Conservation (phyloP, 768 basidiomycete genomes). For the Tricholomella constricta region DNA sequence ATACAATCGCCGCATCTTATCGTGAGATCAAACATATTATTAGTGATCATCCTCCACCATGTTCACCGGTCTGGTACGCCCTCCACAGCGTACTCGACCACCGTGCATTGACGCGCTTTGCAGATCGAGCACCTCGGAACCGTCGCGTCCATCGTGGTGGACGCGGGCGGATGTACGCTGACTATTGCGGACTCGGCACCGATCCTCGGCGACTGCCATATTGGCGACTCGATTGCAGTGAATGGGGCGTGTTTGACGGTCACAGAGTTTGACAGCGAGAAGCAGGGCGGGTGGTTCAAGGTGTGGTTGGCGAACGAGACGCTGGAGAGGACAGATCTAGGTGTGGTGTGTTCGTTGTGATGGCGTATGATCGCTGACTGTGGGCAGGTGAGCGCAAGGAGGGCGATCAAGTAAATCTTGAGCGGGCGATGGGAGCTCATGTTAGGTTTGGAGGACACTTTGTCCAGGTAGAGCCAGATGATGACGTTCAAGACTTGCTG, state of each 20-base stretch:
- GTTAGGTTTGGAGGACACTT: conserved; percentile 95
- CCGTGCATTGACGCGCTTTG: conserved; percentile 4
- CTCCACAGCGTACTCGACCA: neutral
- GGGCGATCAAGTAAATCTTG: conserved; percentile 86
- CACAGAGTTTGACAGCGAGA: conserved; percentile 69
- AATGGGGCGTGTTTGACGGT: conserved; percentile 92
- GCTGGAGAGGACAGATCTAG: conserved; percentile 85
- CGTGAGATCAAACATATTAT: no score
- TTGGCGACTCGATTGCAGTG: conserved; percentile 94
- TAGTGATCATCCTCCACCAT: conserved; percentile 40
- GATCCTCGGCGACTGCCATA: conserved; percentile 85
- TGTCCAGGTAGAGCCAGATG: conserved; percentile 72
- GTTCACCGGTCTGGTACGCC: conserved; percentile 80
- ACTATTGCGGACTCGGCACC: conserved; percentile 69
- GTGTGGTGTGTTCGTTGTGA: conserved; percentile 40
- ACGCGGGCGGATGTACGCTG: conserved; percentile 79
- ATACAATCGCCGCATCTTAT: no score
- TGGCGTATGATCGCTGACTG: conserved; percentile 1
- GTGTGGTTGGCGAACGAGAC: conserved; percentile 98
- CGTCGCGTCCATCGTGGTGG: conserved; percentile 62
- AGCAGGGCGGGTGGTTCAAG: conserved; percentile 79
- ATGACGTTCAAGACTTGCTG: neutral
- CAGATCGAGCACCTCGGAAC: conserved; percentile 91
- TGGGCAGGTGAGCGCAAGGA: conserved; percentile 69
- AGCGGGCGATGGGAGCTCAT: conserved; percentile 93